phyloP scores from a whole-genome alignment of 2,329 filamentous ascomycete genomes.

The Trichoderma simmonsii region DNA sequence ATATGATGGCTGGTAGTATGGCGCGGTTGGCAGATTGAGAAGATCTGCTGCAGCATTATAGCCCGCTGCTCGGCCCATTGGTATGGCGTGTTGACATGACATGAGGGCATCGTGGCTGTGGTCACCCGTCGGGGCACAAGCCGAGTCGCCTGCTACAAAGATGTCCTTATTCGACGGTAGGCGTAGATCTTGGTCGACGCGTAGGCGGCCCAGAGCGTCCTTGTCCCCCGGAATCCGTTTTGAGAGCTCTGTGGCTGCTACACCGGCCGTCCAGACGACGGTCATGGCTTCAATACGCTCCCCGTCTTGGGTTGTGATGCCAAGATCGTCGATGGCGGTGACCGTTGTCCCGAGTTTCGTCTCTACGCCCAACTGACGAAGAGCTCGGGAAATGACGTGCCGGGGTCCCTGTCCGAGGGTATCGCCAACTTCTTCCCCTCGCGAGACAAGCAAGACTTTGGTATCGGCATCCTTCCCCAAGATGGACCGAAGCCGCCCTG shows the following conservation, averaged over 20 bases:
- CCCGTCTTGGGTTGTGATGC: background rate
- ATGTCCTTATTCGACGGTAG: background rate
- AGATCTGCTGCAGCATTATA: background rate
- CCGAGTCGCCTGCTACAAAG: background rate
- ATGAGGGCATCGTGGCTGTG: background rate
- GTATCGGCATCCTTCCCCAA: background rate
- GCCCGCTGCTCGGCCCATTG: background rate
- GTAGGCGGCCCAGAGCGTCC: background rate
- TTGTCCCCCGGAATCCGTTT: background rate
- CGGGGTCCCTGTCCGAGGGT: background rate
- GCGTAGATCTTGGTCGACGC: background rate
- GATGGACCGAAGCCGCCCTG: background rate
- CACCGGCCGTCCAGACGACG: background rate
- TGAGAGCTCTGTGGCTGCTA: background rate
- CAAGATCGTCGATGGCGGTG: background rate
- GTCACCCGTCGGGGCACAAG: background rate
- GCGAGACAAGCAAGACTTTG: background rate
- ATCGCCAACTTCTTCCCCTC: background rate
- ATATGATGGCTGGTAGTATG: background rate
- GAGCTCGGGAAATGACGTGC: background rate
- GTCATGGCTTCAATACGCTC: background rate
- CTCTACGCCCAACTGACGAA: background rate
- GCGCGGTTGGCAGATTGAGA: background rate
- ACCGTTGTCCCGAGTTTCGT: background rate
- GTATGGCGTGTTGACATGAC: background rate